Base-by-base conservation (phyloP, 2,329 filamentous ascomycete species). In the Drechslerella dactyloides region DNA sequence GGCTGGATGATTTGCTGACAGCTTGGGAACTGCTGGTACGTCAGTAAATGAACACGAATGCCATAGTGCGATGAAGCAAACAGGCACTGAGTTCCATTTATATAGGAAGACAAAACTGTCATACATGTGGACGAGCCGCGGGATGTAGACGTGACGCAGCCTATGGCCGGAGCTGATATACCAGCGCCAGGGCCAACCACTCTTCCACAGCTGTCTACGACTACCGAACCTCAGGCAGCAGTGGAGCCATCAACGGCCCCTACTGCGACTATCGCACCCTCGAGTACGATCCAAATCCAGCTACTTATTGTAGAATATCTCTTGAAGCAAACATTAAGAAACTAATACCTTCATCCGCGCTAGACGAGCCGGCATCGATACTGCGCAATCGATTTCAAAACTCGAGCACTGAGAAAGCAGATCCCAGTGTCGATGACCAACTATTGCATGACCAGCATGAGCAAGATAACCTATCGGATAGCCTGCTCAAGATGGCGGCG, bases 381-480 rank as follows among this genome's bases (percentile, higher is more conserved):
- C 42, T 73, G 15, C 56, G 69, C 40, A 73, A 73, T 19, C 69
- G 69, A 8, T 42, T 73, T 8, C 53, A 63, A 3, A 73, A 68
- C 35, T 62, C 54, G 6, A 42, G 56, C 21, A 51, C 19, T 4
- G 63, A 66, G 54, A 73, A 68, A 15, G n/a, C 62, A 4, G 51
- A 40, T 13, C 27, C 62, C 35, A 58, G 53, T 24, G n/a, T 57
- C 11, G 69, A 73, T 27, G 63, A 73, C 8, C 59, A 60, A 19
- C 19, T 73, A 35, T 62, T 40, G 15, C 85, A 89, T 77, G 87
- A 96, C 77, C 89, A 90, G 59, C 83, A 83, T 60, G 91, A 96
- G 81, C 93, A 97, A 80, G 91, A 96, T 79, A 82, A 85, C 35
- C 84, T 97, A 1, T 93, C 93, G 0, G 84, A 85, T 40, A 93